Conservation (phyloP, 2,329 filamentous ascomycete genomes). For the Pleomassaria siparia region DNA sequence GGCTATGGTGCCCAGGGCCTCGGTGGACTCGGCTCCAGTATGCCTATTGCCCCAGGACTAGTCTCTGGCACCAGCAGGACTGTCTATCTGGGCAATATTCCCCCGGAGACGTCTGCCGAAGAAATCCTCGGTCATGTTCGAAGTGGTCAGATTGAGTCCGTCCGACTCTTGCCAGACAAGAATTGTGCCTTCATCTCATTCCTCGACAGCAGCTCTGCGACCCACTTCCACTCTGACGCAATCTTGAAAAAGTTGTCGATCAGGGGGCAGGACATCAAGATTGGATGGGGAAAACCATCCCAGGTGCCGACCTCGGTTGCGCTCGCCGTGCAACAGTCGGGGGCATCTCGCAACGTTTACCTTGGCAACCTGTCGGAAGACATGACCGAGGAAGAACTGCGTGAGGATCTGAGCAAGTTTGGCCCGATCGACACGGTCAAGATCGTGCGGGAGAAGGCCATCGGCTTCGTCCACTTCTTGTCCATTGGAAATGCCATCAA, state of each 20-base stretch:
- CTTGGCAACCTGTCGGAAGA: slow-evolving; percentile 92
- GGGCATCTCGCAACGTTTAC: slow-evolving; percentile 95
- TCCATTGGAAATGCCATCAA: slow-evolving; percentile 99
- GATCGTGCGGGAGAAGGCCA: slow-evolving; percentile 95
- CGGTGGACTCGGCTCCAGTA: slow-evolving; percentile 69
- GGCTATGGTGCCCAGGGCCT: slow-evolving; percentile 62
- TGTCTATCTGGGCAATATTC: slow-evolving; percentile 96
- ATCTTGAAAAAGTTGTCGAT: slow-evolving; percentile 99
- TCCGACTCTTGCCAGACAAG: slow-evolving; percentile 94
- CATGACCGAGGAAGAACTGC: slow-evolving; percentile 84
- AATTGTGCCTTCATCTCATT: slow-evolving; percentile 99
- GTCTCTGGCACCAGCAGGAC: slow-evolving; percentile 92
- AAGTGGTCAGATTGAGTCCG: slow-evolving; percentile 98
- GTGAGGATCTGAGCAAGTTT: slow-evolving; percentile 94
- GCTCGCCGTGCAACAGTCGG: slow-evolving; percentile 95
- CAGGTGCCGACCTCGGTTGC: slow-evolving; percentile 97
- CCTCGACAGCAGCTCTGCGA: slow-evolving; percentile 94
- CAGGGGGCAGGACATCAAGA: slow-evolving; percentile 98
- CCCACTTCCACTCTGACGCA: slow-evolving; percentile 98
- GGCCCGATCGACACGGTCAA: slow-evolving; percentile 97
- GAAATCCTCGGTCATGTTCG: slow-evolving; percentile 95
- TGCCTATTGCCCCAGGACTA: slow-evolving; percentile 75
- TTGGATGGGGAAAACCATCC: slow-evolving; percentile 98
- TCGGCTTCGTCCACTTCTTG: slow-evolving; percentile 96
- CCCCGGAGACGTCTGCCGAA: slow-evolving; percentile 94